Base-by-base conservation (phyloP, 331 rosid species). In the Stylosanthes scabra region DNA sequence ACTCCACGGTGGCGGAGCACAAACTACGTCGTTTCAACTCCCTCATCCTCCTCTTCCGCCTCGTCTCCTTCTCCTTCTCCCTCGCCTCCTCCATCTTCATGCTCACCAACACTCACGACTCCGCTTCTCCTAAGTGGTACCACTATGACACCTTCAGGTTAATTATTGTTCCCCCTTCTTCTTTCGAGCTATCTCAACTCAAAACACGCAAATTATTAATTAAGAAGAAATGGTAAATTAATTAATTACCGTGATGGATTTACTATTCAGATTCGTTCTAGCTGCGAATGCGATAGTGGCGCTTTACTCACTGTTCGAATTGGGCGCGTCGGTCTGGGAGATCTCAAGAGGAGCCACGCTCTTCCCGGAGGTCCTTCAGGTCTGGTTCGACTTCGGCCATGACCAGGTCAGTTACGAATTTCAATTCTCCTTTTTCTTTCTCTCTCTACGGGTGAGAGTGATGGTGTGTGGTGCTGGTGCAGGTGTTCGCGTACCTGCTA, bases 311-410 rank as follows among this genome's bases (percentile, higher is more conserved):
- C 76, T 94, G 34, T 87, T 91, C 74, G 99, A 94, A 82, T 79
- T 90, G 93, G 88, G 83, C 6, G 93, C 92, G 6, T 84, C 96
- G 11, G 97, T 91, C 60, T 94, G 99, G 99, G 99, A 94, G 71
- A 88, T 94, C 51, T 91, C 97, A 1, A 82, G 97, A 87, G 97
- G 90, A 15, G 80, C 66, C 12, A 90, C 99, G 1, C 76, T 94
- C n/a, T 90, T 94, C 52, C 94, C 93, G 6, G 99, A 94, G 83
- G 76, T 83, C 12, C 51, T 94, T 28, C 99, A 94, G 61, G 95
- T 94, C 66, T 94, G 99, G 97, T 94, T 94, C 87, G 99, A 94
- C 74, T 94, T 94, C 80, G 92, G 97, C 77, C 99, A 91, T 63
- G 99, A 94, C 86, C 99, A 94, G 97, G 99, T 94, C 12, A 64